These are phyloP conservation scores for Boletus barrowsii DNA, from an alignment of 768 basidiomycete species.

Conservation along the genomic window DNA sequence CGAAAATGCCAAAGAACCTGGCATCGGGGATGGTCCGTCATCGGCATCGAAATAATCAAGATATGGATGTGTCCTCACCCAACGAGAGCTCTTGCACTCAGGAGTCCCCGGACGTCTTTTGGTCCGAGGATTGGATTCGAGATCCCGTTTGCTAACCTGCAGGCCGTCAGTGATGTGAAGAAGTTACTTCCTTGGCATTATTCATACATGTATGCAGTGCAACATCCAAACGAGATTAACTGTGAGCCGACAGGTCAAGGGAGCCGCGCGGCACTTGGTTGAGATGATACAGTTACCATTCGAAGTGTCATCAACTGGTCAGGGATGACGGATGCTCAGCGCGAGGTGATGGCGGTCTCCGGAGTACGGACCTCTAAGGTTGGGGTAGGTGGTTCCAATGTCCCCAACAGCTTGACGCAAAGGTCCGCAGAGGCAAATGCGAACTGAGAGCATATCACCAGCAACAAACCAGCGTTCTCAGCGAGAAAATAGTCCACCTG, in stretches of 20 bases:
- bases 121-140: constrained; percentile 68
- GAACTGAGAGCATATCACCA: constrained; percentile 55
- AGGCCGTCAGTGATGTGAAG: not conserved
- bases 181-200: not conserved
- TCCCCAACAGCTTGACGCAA: constrained; percentile 59
- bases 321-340: not conserved
- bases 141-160: constrained; percentile 39
- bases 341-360: not conserved
- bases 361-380: constrained; percentile 47
- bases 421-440: constrained; percentile 62
- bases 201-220: constrained; percentile 48
- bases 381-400: constrained; percentile 55
- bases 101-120: constrained; percentile 56
- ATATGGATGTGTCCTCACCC: constrained; percentile 42
- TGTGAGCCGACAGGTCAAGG: constrained; percentile 19
- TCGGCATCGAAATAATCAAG: not conserved
- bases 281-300: constrained; percentile 42
- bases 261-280: not conserved
- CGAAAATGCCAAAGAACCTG: constrained; percentile 72
- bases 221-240: constrained; percentile 52
- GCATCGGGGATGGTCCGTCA: not conserved
- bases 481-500: constrained; percentile 9
- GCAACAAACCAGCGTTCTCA: constrained; percentile 56
- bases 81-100: constrained; percentile 57
- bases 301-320: constrained; percentile 51